These are phyloP conservation scores for Penicillium odoratum DNA, from an alignment of 495 filamentous ascomycete species.

Conservation along the genomic window DNA sequence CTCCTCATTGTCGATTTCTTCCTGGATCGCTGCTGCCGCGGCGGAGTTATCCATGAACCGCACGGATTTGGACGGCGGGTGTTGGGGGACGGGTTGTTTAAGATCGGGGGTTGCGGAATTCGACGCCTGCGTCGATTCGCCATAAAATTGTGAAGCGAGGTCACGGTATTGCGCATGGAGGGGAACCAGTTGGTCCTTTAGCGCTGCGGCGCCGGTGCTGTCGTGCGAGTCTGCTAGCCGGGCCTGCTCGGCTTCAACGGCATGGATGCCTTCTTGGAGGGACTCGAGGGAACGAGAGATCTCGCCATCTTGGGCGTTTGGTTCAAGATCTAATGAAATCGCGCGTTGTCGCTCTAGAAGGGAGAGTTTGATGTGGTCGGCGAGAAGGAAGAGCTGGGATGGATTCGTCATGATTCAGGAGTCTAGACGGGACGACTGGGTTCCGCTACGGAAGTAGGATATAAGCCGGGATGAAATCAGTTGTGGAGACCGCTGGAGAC, in stretches of 20 bases:
- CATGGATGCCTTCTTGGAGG: slow-evolving; percentile 77
- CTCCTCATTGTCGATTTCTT: slow-evolving; percentile 44
- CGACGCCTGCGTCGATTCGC: slow-evolving; percentile 58
- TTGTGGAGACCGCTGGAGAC: neutral
- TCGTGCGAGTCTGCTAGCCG: slow-evolving; percentile 64
- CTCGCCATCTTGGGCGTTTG: slow-evolving; percentile 82
- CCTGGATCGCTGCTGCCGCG: slow-evolving; percentile 37
- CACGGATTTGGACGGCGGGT: slow-evolving; percentile 71
- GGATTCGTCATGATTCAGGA: slow-evolving; percentile 54
- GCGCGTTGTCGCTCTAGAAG: slow-evolving; percentile 84
- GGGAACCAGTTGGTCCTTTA: slow-evolving; percentile 69
- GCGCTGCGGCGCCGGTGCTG: slow-evolving; percentile 50
- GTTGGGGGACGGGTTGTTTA: slow-evolving; percentile 49
- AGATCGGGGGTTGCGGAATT: slow-evolving; percentile 59
- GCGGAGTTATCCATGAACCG: slow-evolving; percentile 76
- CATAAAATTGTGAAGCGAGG: slow-evolving; percentile 61
- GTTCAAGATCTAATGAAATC: slow-evolving; percentile 79
- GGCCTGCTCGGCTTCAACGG: slow-evolving; percentile 65
- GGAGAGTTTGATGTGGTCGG: slow-evolving; percentile 57
- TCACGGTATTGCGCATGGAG: slow-evolving; percentile 57
- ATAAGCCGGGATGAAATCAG: neutral
- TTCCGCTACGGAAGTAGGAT: slow-evolving; percentile 4
- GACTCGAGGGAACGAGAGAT: slow-evolving; percentile 87
- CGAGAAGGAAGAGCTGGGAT: slow-evolving; percentile 54
- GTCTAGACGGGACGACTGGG: slow-evolving; percentile 9